Conservation (phyloP, 2,329 filamentous ascomycete genomes). For the Sporothrix inflata region DNA sequence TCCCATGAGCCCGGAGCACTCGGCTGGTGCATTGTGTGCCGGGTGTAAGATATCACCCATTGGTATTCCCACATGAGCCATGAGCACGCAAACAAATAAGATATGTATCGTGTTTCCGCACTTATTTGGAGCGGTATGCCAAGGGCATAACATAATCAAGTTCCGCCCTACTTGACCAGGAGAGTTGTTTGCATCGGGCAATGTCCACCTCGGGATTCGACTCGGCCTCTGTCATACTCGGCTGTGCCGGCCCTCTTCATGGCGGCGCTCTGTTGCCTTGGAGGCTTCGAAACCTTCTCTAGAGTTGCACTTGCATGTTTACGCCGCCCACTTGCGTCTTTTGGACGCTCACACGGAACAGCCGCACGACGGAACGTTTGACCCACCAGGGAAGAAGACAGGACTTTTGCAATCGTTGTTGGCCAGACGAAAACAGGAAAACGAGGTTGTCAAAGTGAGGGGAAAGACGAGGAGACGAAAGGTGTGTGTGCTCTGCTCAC, state of each 20-base stretch:
- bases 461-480: neutral
- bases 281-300: neutral
- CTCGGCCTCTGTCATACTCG: neutral
- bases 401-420: neutral
- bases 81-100: neutral
- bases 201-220: neutral
- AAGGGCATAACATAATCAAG: neutral
- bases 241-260: neutral
- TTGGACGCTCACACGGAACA: constrained; percentile 9
- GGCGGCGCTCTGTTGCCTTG: neutral
- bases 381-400: neutral
- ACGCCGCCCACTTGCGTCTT: constrained; percentile 18
- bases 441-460: neutral
- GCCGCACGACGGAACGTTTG: constrained; percentile 4
- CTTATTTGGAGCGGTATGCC: neutral
- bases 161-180: neutral
- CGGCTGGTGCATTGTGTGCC: neutral
- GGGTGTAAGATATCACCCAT: neutral
- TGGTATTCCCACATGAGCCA: neutral
- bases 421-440: neutral
- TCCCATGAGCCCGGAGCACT: constrained; percentile 11
- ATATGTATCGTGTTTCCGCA: too few relatives aligned
- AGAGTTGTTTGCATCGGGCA: neutral
- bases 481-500: neutral
- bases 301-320: constrained; percentile 7